phyloP scores from a whole-genome alignment of 1,284 basidiomycete genomes.

The Quambalaria eucalypti region DNA sequence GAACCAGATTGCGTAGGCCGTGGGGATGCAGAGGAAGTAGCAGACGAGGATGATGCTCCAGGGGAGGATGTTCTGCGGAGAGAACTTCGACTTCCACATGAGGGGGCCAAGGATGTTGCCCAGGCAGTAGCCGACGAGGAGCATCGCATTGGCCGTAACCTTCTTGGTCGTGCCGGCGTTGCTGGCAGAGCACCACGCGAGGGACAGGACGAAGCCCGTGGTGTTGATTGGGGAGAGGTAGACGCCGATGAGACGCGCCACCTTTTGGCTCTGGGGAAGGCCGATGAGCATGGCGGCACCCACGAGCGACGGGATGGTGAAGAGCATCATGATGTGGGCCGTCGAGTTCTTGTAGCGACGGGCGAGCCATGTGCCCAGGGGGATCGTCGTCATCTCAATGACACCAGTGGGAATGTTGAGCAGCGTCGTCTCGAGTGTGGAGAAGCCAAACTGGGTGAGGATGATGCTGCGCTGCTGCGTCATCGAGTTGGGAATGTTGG shows the following conservation, averaged over 20 bases:
- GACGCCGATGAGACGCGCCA: constrained; percentile 13
- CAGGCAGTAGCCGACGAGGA: constrained; percentile 34
- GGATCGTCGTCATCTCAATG: constrained; percentile 28
- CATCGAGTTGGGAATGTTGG: constrained; percentile 31
- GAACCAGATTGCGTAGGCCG: background rate
- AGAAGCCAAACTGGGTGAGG: constrained; percentile 38
- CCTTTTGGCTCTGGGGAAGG: constrained; percentile 10
- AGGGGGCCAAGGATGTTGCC: constrained; percentile 24
- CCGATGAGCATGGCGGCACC: constrained; percentile 31
- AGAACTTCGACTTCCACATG: background rate
- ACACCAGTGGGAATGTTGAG: constrained; percentile 38
- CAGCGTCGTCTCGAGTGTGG: constrained; percentile 29
- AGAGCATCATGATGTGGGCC: constrained; percentile 31
- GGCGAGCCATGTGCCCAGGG: constrained; percentile 26
- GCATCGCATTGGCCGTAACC: constrained; percentile 30
- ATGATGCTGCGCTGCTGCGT: constrained; percentile 39
- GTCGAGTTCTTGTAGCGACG: constrained; percentile 16
- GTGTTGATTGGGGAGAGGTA: constrained; percentile 14
- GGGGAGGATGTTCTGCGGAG: background rate
- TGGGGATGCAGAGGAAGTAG: background rate
- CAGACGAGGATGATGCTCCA: background rate
- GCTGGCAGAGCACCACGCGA: constrained; percentile 14
- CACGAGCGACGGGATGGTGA: constrained; percentile 20
- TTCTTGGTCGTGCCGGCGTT: constrained; percentile 39
- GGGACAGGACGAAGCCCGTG: constrained; percentile 20